phyloP scores from a whole-genome alignment of 1,284 basidiomycete species.

The Irpex sp. region DNA sequence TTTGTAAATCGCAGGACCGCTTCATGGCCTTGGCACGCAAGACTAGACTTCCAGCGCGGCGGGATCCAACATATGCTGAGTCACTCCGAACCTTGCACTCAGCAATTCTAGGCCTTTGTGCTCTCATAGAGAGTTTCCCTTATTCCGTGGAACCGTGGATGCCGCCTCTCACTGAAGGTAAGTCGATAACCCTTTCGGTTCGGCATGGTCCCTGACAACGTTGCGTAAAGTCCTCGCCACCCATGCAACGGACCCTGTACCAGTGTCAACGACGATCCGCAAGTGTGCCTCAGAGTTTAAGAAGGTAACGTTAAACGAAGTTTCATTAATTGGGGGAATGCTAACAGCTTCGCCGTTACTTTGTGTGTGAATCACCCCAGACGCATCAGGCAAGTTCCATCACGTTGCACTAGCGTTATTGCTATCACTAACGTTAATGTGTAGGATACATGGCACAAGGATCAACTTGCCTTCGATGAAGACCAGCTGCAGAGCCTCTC shows the following conservation, averaged over 20 bases:
- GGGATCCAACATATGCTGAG: constrained; percentile 71
- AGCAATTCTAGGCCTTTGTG: constrained; percentile 88
- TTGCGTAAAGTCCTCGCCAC: constrained; percentile 56
- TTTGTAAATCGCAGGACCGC: constrained; percentile 52
- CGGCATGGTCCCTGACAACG: neutral
- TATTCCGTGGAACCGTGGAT: constrained; percentile 78
- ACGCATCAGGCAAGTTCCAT: constrained; percentile 58
- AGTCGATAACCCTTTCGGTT: constrained; percentile 7
- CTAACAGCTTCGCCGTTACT: constrained; percentile 19
- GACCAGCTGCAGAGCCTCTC: constrained; percentile 87
- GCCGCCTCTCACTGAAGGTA: constrained; percentile 73
- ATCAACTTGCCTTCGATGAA: constrained; percentile 87
- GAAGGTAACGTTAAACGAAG: constrained; percentile 45
- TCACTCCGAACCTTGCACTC: constrained; percentile 80
- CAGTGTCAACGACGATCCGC: constrained; percentile 88
- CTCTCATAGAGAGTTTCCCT: constrained; percentile 77
- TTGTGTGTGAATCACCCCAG: constrained; percentile 29
- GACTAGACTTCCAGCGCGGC: constrained; percentile 68
- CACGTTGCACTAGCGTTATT: neutral
- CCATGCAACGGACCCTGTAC: constrained; percentile 88
- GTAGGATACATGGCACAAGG: constrained; percentile 90
- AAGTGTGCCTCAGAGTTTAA: constrained; percentile 89
- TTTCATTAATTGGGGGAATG: neutral
- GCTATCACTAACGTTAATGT: constrained; percentile 7
- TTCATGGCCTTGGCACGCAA: constrained; percentile 68